A percentile compares a stretch with the other conserved stretches of the same genome.
These are phyloP conservation scores for Cryptococcus sp. DNA, from an alignment of 1,284 basidiomycete genomes.

Conservation along the genomic window DNA sequence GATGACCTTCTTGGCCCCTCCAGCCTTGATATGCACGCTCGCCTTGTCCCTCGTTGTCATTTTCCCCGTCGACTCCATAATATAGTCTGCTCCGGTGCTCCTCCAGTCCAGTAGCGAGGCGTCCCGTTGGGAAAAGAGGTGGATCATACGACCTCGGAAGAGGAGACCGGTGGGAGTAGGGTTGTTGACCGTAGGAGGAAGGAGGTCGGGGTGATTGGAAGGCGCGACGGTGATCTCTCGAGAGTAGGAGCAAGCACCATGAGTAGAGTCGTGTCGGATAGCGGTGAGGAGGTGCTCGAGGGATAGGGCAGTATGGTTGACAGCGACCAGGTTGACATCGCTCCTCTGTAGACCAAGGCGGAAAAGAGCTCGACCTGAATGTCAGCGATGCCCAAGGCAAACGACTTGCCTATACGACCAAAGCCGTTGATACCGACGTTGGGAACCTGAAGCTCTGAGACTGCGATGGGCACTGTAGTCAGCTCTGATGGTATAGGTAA, in stretches of 20 bases:
- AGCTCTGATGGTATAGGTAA: neutral
- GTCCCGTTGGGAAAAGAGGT: constrained; percentile 44
- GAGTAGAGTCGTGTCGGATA: constrained; percentile 47
- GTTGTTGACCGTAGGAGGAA: constrained; percentile 28
- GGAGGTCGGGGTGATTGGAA: constrained; percentile 30
- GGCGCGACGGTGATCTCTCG: constrained; percentile 33
- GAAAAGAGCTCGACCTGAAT: constrained; percentile 31
- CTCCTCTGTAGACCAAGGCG: constrained; percentile 25
- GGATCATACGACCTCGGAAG: constrained; percentile 41
- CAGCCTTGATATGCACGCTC: constrained; percentile 37
- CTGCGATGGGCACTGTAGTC: constrained; percentile 20
- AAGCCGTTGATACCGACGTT: constrained; percentile 47
- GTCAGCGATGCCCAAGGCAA: neutral
- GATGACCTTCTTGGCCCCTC: constrained; percentile 46
- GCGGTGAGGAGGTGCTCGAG: constrained; percentile 42
- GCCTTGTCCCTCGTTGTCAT: constrained; percentile 42
- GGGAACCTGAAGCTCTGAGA: constrained; percentile 12
- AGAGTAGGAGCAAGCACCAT: constrained; percentile 33
- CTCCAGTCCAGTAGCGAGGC: constrained; percentile 43
- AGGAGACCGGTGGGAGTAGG: constrained; percentile 32
- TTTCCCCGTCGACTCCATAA: constrained; percentile 46
- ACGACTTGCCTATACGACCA: constrained; percentile 42
- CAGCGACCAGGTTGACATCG: constrained; percentile 40
- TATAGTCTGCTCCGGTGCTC: constrained; percentile 41
- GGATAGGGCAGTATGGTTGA: constrained; percentile 48